Conservation (phyloP, 2,329 filamentous ascomycete genomes). For the Fusarium globosum region DNA sequence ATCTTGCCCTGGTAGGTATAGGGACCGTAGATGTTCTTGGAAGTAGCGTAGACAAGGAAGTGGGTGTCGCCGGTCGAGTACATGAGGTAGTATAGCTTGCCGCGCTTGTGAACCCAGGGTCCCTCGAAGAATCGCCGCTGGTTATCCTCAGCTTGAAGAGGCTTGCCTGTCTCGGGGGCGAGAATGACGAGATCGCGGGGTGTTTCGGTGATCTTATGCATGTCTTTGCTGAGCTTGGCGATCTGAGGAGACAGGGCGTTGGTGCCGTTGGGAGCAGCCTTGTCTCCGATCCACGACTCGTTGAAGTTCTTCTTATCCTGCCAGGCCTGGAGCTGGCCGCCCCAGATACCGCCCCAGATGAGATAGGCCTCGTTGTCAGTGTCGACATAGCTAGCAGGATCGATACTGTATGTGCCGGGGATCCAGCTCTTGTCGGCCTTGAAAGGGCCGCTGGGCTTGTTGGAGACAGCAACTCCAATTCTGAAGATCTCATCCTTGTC, state of each 20-base stretch:
- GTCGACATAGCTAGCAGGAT: slow-evolving; percentile 11
- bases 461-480: slow-evolving; percentile 20
- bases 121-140: slow-evolving; percentile 16
- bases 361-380: not conserved
- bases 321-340: slow-evolving; percentile 18
- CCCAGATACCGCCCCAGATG: slow-evolving; percentile 9
- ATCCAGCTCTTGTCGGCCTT: slow-evolving; percentile 23
- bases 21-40: slow-evolving; percentile 14
- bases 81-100: slow-evolving; percentile 16
- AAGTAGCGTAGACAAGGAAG: slow-evolving; percentile 16
- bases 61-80: slow-evolving; percentile 17
- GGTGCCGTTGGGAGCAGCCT: slow-evolving; percentile 11
- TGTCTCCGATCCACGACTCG: slow-evolving; percentile 1
- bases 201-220: slow-evolving; percentile 21
- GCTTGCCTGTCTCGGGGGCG: slow-evolving; percentile 14
- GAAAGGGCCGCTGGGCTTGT: slow-evolving; percentile 9
- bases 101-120: slow-evolving; percentile 10
- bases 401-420: slow-evolving; percentile 18
- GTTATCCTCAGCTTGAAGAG: slow-evolving; percentile 6
- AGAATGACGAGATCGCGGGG: slow-evolving; percentile 16
- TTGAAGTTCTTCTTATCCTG: slow-evolving; percentile 17
- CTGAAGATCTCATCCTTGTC: slow-evolving; percentile 20
- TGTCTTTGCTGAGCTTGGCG: slow-evolving; percentile 17
- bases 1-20: slow-evolving; percentile 18
- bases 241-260: slow-evolving; percentile 7